These are phyloP conservation scores for Petunia axillaris DNA, from an alignment of 257 asterid species.

Conservation along the genomic window DNA sequence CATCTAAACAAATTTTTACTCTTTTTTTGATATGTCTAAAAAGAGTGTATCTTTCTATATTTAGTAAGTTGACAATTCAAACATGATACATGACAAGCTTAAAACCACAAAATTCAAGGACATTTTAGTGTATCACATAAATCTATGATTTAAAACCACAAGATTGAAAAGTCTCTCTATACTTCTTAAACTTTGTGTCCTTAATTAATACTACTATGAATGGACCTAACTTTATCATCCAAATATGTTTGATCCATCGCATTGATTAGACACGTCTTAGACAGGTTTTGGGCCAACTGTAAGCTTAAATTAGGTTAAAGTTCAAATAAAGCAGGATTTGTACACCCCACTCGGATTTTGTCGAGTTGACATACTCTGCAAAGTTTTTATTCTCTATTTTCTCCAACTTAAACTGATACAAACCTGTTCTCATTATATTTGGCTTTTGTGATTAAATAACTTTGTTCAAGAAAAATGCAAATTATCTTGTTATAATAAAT, in stretches of 20 bases:
- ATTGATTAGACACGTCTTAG: conserved; percentile 30
- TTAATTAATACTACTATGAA: not conserved
- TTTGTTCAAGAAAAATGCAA: not conserved
- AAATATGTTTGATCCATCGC: conserved; percentile 1
- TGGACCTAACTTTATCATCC: conserved; percentile 15
- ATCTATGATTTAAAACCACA: no score
- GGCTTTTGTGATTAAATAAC: not conserved
- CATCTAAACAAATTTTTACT: no score
- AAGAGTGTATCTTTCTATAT: no score
- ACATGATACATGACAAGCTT: no score
- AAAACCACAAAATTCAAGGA: no score
- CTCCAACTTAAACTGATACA: conserved; percentile 13
- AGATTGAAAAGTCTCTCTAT: no score
- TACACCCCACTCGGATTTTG: conserved; percentile 40
- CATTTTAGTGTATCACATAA: no score
- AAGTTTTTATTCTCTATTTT: not conserved
- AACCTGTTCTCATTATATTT: not conserved
- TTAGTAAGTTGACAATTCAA: no score
- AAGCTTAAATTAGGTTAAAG: conserved; percentile 22
- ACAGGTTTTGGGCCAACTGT: conserved; percentile 25
- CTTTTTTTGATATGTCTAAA: no score
- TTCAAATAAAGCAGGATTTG: conserved; percentile 24
- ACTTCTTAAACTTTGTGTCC: not conserved
- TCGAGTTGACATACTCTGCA: not conserved
- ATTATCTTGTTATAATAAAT: not conserved